Conservation (phyloP, 768 basidiomycete species). For the Leccinum rimulosum region DNA sequence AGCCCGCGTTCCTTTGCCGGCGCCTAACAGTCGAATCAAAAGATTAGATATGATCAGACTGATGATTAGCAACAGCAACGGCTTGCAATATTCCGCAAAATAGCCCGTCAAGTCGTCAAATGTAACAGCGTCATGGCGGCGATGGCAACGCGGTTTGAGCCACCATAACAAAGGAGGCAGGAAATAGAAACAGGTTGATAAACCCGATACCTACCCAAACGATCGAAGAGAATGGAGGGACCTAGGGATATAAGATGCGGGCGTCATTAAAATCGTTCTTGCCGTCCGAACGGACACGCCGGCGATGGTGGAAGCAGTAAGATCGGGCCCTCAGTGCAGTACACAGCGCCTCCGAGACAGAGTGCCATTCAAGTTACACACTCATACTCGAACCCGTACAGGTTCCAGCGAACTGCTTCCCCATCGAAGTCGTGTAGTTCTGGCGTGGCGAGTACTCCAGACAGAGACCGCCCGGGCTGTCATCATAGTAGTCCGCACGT, state of each 20-base stretch:
- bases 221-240: not conserved
- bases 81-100: not conserved
- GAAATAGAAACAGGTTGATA: not conserved
- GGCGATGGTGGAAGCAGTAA: not conserved
- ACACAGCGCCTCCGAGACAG: not conserved
- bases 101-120: not conserved
- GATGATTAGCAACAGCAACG: not conserved
- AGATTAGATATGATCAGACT: not conserved
- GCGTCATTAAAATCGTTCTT: not conserved
- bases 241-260: not conserved
- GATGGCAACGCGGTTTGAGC: not conserved
- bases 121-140: not conserved
- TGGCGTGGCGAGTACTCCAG: conserved; percentile 25
- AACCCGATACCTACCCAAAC: not conserved
- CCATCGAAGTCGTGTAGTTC: conserved; percentile 29
- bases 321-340: not conserved
- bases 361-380: not conserved
- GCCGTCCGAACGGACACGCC: not conserved
- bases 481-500: conserved; percentile 19
- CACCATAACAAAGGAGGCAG: conserved; percentile 3
- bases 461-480: conserved; percentile 21
- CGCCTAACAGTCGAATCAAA: not conserved
- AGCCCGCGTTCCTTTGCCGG: not conserved
- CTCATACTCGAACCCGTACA: conserved; percentile 15
- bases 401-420: conserved; percentile 15